These are phyloP conservation scores for Silybum marianum DNA, from an alignment of 129 eudicot species.

Conservation along the genomic window DNA sequence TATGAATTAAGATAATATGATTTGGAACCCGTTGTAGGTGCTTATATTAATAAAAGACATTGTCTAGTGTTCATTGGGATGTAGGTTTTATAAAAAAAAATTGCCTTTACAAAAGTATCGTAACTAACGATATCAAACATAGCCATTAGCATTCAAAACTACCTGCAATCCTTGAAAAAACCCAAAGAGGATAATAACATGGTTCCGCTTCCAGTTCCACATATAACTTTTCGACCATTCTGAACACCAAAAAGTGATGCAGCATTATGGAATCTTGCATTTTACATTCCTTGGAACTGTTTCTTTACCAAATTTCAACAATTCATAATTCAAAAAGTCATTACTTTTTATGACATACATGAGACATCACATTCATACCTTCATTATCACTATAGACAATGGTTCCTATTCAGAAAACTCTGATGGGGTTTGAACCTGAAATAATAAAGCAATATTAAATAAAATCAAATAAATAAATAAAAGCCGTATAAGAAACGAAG, in stretches of 20 bases:
- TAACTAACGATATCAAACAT: background rate
- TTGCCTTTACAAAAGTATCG: too few relatives aligned
- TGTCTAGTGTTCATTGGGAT: too few relatives aligned
- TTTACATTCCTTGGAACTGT: background rate
- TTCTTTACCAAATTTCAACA: background rate
- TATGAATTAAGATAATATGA: too few relatives aligned
- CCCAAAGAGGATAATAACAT: conserved; percentile 98
- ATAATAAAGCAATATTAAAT: conserved; percentile 12
- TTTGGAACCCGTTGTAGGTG: too few relatives aligned
- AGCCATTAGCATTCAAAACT: conserved; percentile 10
- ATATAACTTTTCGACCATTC: conserved; percentile 94
- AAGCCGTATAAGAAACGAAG: too few relatives aligned
- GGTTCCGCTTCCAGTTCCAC: conserved; percentile 84
- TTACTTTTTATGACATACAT: background rate
- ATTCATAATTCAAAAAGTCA: background rate
- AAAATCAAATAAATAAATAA: too few relatives aligned
- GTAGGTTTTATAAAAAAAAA: too few relatives aligned
- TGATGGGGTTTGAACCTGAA: conserved; percentile 85
- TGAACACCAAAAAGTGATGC: conserved; percentile 23
- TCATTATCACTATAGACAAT: conserved; percentile 87
- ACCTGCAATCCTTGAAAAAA: conserved; percentile 99
- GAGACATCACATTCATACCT: conserved; percentile 46
- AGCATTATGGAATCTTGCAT: background rate
- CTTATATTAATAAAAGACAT: too few relatives aligned
- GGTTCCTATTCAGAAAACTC: conserved; percentile 97